Base-by-base conservation (phyloP, 495 filamentous ascomycete genomes). In the Penicillium tannophilum region DNA sequence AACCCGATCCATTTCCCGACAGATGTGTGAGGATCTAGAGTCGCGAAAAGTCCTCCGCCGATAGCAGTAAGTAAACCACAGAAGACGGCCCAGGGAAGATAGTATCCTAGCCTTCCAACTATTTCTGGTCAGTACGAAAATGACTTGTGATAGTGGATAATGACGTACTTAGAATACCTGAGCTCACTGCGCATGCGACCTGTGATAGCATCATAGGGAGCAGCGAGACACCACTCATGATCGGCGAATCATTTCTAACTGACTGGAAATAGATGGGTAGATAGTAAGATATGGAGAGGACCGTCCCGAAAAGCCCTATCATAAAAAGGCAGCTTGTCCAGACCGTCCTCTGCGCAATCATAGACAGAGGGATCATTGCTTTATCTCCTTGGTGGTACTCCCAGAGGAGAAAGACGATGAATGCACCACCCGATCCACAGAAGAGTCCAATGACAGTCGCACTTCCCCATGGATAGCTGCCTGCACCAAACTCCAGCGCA, bases 1-100 rank as follows among this genome's bases (percentile, higher is more conserved):
- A 83, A 86, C 30, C 84, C 83, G 35, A 85, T 70, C 79, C 82
- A 84, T 45, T 66, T 79, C 28, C 70, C 78, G 0, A 71, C 56
- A 0, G 69, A 50, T 12, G 81, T 84, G 4, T 59, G 44, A 3
- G 77, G 76, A 6, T 67, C 66, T 8, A 82, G 72, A 12, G 79
- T 82, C 19, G 79, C 79, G 19, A 83, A 59, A 33, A 88, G 66
- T 3, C 84, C 83, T 16, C 72, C 69, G 12, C 76, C 79, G 45
- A 86, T 62, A 9, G 74, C 42, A 33, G 58, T 65, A 8, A 72
- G 46, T 3, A 61, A 43, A 10, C 65, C 66, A 20, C 71, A 55
- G 17, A 53, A 44, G 10, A 84, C 50, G 20, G 63, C 68, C 52
- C 75, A 76, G 1, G 82, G 84, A 6, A 81, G 68, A 47, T 82